Percentiles rank a stretch among this genome's conserved stretches.
Conservation (phyloP, 208 protist genomes). For the Leishmania tropica region DNA sequence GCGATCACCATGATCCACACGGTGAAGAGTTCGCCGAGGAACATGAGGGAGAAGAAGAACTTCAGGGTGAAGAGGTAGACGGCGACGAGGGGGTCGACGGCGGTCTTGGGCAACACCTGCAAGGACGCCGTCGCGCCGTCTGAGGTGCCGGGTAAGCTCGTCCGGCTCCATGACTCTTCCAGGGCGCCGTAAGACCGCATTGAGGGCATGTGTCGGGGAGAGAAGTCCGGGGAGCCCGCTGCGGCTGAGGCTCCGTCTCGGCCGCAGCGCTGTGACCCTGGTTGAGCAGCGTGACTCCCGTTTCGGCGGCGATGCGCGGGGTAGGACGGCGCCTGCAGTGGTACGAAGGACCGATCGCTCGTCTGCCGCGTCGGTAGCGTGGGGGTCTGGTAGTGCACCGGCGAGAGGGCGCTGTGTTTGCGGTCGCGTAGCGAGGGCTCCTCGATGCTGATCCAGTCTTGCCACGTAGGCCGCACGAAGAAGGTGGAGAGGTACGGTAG, state of each 20-base stretch:
- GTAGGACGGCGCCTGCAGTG: slow-evolving; percentile 13
- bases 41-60: slow-evolving; percentile 64
- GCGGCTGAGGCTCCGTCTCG: neutral
- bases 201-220: slow-evolving; percentile 7
- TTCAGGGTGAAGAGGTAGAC: slow-evolving; percentile 84
- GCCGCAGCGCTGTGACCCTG: neutral
- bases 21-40: slow-evolving; percentile 62
- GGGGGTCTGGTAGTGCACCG: slow-evolving; percentile 17
- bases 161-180: slow-evolving; percentile 2
- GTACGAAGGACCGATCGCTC: slow-evolving; percentile 38
- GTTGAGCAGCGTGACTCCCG: neutral
- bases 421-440: slow-evolving; percentile 58
- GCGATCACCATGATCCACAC: slow-evolving; percentile 76
- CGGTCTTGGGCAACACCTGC: slow-evolving; percentile 40
- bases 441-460: slow-evolving; percentile 70
- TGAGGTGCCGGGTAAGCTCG: neutral
- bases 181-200: slow-evolving; percentile 29
- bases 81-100: slow-evolving; percentile 76
- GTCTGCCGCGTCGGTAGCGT: slow-evolving; percentile 22
- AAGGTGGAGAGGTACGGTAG: slow-evolving; percentile 65
- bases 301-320: slow-evolving; percentile 5
- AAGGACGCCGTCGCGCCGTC: neutral
- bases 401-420: slow-evolving; percentile 36
- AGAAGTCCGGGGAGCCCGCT: neutral
- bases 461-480: slow-evolving; percentile 44